Evolutionary conservation across 352 stramenopile species (phyloP).

Genomic region (Globisporangium emineosum): DNA sequence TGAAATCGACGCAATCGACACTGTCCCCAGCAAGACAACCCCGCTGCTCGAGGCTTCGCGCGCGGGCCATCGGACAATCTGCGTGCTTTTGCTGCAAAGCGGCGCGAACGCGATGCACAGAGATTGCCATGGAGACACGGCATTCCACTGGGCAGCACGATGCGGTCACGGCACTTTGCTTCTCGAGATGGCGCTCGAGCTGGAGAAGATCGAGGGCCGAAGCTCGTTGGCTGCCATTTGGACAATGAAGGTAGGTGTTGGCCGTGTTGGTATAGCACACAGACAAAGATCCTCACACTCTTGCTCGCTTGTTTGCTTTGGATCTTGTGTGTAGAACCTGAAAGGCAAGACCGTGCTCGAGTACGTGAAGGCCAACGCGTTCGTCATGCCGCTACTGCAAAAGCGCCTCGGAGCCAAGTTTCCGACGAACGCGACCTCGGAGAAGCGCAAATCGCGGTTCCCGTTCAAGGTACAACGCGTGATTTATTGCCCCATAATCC

Average conservation of each 20-base stretch:
- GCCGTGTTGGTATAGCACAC: background rate
- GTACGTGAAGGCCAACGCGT: slow-evolving; percentile 30
- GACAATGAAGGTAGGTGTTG: slow-evolving; percentile 41
- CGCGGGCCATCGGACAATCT: slow-evolving; percentile 43
- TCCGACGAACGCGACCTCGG: slow-evolving; percentile 16
- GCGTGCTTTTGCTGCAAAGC: slow-evolving; percentile 40
- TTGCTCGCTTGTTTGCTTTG: background rate
- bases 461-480: slow-evolving; percentile 16
- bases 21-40: slow-evolving; percentile 43
- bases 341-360: slow-evolving; percentile 51
- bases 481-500: background rate
- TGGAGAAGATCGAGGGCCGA: slow-evolving; percentile 26
- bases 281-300: background rate
- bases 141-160: slow-evolving; percentile 67
- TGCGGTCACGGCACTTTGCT: slow-evolving; percentile 50
- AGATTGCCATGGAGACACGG: slow-evolving; percentile 61
- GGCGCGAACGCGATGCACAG: slow-evolving; percentile 38
- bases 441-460: slow-evolving; percentile 36
- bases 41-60: slow-evolving; percentile 60
- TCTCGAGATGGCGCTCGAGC: slow-evolving; percentile 37
- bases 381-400: slow-evolving; percentile 46
- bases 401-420: slow-evolving; percentile 37
- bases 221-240: slow-evolving; percentile 31
- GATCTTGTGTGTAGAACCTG: slow-evolving; percentile 39
- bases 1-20: slow-evolving; percentile 52